Conservation (phyloP, 2,329 filamentous ascomycete genomes). For the Alternaria arbusti region DNA sequence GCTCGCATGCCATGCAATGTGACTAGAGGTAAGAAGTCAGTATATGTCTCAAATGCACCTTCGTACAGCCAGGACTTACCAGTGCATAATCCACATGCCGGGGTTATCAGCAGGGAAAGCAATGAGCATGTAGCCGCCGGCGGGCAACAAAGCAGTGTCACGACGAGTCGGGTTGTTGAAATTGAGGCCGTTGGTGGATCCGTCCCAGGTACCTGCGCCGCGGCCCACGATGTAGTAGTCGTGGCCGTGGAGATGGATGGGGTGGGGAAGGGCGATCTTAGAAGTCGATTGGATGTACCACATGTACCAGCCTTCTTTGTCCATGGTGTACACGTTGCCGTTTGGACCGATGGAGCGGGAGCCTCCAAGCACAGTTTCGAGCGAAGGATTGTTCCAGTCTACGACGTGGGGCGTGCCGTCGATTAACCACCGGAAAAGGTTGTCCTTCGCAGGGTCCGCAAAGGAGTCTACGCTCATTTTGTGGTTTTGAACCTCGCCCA, state of each 20-base stretch:
- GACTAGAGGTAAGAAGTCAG: not conserved
- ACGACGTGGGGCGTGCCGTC: conserved; percentile 49
- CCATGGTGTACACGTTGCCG: conserved; percentile 40
- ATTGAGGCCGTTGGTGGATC: conserved; percentile 37
- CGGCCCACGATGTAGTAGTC: conserved; percentile 53
- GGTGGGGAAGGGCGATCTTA: conserved; percentile 46
- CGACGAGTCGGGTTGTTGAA: conserved; percentile 49
- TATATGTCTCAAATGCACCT: not conserved
- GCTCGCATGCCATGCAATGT: conserved; percentile 45
- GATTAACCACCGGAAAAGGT: conserved; percentile 54
- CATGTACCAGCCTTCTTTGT: conserved; percentile 50
- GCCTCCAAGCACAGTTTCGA: conserved; percentile 51
- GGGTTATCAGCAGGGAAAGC: conserved; percentile 62
- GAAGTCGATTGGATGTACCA: conserved; percentile 56
- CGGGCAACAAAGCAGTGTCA: conserved; percentile 48
- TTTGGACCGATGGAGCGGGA: conserved; percentile 30
- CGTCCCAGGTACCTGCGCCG: conserved; percentile 46
- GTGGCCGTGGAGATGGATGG: conserved; percentile 51
- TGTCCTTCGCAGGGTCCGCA: conserved; percentile 39
- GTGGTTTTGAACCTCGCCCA: conserved; percentile 32
- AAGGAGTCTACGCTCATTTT: conserved; percentile 40
- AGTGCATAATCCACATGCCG: conserved; percentile 51
- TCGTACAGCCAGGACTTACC: not conserved
- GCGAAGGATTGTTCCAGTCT: conserved; percentile 53
- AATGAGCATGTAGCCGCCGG: conserved; percentile 55